These are phyloP conservation scores for Lactarius hengduanensis DNA, from an alignment of 768 basidiomycete genomes.

Conservation along the genomic window DNA sequence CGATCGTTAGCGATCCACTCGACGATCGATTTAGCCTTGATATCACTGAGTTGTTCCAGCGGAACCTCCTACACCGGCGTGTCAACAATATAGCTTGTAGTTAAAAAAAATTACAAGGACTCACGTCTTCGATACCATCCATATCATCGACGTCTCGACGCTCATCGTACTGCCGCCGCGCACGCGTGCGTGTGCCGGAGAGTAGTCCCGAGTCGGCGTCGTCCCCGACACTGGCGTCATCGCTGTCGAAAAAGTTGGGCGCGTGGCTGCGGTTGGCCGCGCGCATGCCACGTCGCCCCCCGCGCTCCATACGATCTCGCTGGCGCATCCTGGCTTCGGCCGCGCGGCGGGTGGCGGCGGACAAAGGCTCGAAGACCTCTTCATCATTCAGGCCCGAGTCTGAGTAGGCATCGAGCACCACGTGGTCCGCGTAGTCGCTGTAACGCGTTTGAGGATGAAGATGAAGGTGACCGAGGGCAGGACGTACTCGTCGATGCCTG, in stretches of 20 bases:
- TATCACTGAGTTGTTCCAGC: conserved; percentile 92
- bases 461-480: conserved; percentile 15
- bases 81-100: conserved; percentile 2
- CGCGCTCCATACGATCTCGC: conserved; percentile 73
- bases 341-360: conserved; percentile 67
- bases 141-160: conserved; percentile 86
- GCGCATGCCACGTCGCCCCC: conserved; percentile 65
- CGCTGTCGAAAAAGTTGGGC: conserved; percentile 85
- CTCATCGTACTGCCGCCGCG: conserved; percentile 93
- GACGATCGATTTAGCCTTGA: conserved; percentile 95
- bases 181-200: conserved; percentile 75
- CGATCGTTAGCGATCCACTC: conserved; percentile 97
- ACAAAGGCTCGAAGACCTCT: conserved; percentile 62
- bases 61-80: conserved; percentile 72
- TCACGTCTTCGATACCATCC: conserved; percentile 82
- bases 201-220: conserved; percentile 58
- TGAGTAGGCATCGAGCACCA: conserved; percentile 82
- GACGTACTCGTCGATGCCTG: conserved; percentile 69
- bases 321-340: conserved; percentile 88
- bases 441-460: conserved; percentile 3
- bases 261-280: conserved; percentile 78
- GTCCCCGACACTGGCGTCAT: conserved; percentile 72
- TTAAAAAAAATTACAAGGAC: conserved; percentile 32
- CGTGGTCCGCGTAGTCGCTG: conserved; percentile 86
- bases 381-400: conserved; percentile 85